Conservation (phyloP, 2,329 filamentous ascomycete genomes). For the Atkinsonella texensis region DNA sequence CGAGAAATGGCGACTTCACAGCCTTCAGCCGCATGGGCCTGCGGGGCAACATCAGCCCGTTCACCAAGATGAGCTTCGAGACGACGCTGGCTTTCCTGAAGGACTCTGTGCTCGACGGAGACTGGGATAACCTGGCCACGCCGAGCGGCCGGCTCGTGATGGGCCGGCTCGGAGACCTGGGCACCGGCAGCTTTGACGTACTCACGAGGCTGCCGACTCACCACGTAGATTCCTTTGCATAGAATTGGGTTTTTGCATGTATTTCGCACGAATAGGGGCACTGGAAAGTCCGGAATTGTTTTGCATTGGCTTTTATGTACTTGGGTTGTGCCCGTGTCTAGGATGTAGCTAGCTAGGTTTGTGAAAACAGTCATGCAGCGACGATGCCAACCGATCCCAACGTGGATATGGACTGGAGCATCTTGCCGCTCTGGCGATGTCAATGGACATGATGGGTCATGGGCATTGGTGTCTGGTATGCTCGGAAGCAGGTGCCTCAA, state of each 20-base stretch:
- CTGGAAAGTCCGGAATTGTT: no score
- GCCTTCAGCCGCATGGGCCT: constrained; percentile 90
- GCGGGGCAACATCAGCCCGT: constrained; percentile 72
- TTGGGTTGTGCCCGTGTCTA: no score
- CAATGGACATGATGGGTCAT: no score
- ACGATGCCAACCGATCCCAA: no score
- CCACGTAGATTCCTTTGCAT: constrained; percentile 17
- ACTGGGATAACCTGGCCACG: constrained; percentile 77
- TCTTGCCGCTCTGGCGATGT: no score
- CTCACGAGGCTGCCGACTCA: constrained; percentile 49
- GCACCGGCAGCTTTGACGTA: constrained; percentile 88
- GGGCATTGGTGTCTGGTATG: no score
- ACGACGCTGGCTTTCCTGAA: constrained; percentile 89
- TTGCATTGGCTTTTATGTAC: no score
- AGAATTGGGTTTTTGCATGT: neutral
- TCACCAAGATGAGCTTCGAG: constrained; percentile 99
- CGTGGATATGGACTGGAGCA: no score
- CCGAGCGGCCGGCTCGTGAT: constrained; percentile 84
- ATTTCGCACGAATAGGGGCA: no score
- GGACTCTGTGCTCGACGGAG: constrained; percentile 80
- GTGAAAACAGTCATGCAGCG: no score
- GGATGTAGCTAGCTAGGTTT: no score
- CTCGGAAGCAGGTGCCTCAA: no score
- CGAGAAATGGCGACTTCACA: constrained; percentile 76
- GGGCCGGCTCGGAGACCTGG: constrained; percentile 68